Evolutionary conservation across 1,284 basidiomycete genomes (phyloP).

Genomic region (Neonothopanus nambi): DNA sequence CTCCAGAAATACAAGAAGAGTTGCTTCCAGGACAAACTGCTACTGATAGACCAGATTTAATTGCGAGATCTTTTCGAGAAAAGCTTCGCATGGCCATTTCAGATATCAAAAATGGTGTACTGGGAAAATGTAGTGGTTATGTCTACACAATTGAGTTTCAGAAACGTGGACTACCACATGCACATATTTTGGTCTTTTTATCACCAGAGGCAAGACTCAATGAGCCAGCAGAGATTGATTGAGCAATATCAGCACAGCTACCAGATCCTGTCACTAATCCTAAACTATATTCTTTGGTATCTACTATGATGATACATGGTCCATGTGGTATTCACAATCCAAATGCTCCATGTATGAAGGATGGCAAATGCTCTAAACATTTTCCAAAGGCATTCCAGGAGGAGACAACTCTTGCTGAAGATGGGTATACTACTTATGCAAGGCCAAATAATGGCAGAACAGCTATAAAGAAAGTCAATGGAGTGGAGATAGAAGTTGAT

Average conservation of each 20-base stretch:
- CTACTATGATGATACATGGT: conserved; percentile 36
- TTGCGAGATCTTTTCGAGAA: conserved; percentile 37
- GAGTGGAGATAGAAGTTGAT: conserved; percentile 13
- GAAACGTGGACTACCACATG: conserved; percentile 37
- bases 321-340: no score
- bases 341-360: conserved; percentile 31
- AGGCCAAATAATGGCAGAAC: conserved; percentile 28
- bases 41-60: no score
- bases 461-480: not conserved
- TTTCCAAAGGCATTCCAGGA: conserved; percentile 34
- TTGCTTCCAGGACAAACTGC: conserved; percentile 36
- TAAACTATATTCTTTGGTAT: conserved; percentile 25
- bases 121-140: conserved; percentile 23
- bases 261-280: conserved; percentile 21
- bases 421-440: conserved; percentile 34
- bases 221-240: conserved; percentile 24
- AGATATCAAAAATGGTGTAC: not conserved
- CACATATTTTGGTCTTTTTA: conserved; percentile 35
- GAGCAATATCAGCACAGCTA: conserved; percentile 29
- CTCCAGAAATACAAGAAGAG: conserved; percentile 38
- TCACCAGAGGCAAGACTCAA: conserved; percentile 10
- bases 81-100: conserved; percentile 34
- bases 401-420: conserved; percentile 28
- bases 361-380: conserved; percentile 34
- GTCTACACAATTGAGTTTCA: conserved; percentile 41